Evolutionary conservation across 2,329 filamentous ascomycete species (phyloP), one percentile per base, ranked within the genome.

Genomic region (Pseudogymnoascus sp.): DNA sequence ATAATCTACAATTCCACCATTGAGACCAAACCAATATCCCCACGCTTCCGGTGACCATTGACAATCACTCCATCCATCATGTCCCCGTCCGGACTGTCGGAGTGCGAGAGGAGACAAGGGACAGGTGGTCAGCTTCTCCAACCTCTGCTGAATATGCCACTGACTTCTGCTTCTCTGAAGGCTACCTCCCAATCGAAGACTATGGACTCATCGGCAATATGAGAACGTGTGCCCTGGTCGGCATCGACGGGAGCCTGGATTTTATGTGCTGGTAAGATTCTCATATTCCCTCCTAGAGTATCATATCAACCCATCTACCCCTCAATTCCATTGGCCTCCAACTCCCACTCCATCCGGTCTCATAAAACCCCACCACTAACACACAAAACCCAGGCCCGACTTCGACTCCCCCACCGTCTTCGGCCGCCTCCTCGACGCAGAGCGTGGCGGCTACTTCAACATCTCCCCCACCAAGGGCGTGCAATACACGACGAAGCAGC

Each of bases 171-270:
- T 44, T 23, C 11, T 15, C 10, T 33, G 19, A n/a, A 59, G 72
- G 72, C 17, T 74, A 73, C 61, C 66, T 74, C 21, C 72, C 72
- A 38, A 89, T 91, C 67, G 88, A 91, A 71, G 84, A 91, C 74
- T 91, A 91, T 79, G 89, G 89, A 63, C 82, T 92, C 74, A 90
- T 92, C 69, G 89, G 89, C 23, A 91, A 91, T 71, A 90, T 92
- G 88, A 83, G 87, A 69, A 92, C 88, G 0, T 90, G 87, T 76
- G 88, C 88, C 13, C 77, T 91, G n/a, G 82, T 90, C 21, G 88
- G 87, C 67, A 88, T 89, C 71, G 85, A 88, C 70, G 88, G 88
- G 23, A 88, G 87, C 67, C 75, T 92, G 64, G 89, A 91, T 71
- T 90, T 86, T 69, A 89, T 91, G 87, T 91, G 88, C 74, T 92